A percentile compares a stretch with the other conserved stretches of the same genome.
Conservation (phyloP, 83 land plant genomes). For the Larix sibirica region DNA sequence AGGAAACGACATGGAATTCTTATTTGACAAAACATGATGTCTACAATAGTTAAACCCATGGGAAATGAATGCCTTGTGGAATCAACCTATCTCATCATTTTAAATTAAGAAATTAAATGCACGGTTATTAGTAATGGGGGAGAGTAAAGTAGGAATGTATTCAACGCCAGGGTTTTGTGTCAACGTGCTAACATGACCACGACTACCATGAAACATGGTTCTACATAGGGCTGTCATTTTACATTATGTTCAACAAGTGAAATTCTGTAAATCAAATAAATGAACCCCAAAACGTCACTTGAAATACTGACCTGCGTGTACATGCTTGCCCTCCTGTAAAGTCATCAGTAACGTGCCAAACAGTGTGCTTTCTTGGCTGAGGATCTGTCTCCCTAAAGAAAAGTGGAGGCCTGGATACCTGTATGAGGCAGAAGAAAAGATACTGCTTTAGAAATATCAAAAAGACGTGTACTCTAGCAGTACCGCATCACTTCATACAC, state of each 20-base stretch:
- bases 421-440: not conserved
- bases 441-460: not conserved
- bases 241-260: not conserved
- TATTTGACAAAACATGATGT: not conserved
- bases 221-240: not conserved
- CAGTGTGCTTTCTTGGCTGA: slow-evolving; percentile 75
- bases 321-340: slow-evolving; percentile 76
- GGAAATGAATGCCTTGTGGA: not conserved
- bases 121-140: not conserved
- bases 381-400: slow-evolving; percentile 64
- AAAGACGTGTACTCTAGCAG: not conserved
- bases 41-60: not conserved
- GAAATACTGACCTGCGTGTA: slow-evolving; percentile 37
- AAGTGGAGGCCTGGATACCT: slow-evolving; percentile 54
- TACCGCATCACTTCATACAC: not conserved
- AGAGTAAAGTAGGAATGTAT: not conserved
- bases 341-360: slow-evolving; percentile 57
- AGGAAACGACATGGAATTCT: not conserved
- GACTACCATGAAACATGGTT: not conserved
- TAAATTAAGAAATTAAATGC: slow-evolving; percentile 2
- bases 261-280: not conserved
- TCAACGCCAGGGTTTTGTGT: not conserved
- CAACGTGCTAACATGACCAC: not conserved
- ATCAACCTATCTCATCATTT: not conserved
- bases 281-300: not conserved